phyloP scores from a whole-genome alignment of 2,329 filamentous ascomycete genomes.

The Trichoderma semiorbis region DNA sequence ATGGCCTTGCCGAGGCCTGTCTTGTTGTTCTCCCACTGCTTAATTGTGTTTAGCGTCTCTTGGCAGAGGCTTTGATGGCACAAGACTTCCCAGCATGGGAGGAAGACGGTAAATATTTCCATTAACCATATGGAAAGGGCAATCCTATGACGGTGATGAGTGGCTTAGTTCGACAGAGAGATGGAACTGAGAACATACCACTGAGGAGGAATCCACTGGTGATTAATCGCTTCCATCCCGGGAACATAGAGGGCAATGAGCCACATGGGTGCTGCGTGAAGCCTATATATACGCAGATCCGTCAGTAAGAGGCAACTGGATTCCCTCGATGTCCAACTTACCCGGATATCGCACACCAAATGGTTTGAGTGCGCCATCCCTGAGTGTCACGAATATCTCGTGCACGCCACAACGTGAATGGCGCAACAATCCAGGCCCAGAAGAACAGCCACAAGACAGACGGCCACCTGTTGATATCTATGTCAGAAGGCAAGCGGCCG shows the following conservation, averaged over 20 bases:
- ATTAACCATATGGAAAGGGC: constrained; percentile 56
- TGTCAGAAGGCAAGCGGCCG: neutral
- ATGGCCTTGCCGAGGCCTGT: constrained; percentile 22
- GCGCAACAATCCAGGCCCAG: constrained; percentile 59
- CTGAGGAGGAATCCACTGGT: constrained; percentile 54
- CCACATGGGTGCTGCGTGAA: constrained; percentile 64
- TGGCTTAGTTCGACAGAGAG: constrained; percentile 23
- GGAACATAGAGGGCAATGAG: constrained; percentile 54
- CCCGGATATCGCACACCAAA: constrained; percentile 44
- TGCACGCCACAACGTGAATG: constrained; percentile 57
- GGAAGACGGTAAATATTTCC: constrained; percentile 59
- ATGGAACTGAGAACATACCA: constrained; percentile 51
- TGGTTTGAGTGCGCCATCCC: constrained; percentile 62
- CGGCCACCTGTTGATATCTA: constrained; percentile 43
- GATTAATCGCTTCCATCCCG: constrained; percentile 48
- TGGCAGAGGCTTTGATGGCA: constrained; percentile 38
- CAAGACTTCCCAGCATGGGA: constrained; percentile 59
- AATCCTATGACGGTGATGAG: constrained; percentile 26
- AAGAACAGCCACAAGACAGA: constrained; percentile 59
- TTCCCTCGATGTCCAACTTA: constrained; percentile 24
- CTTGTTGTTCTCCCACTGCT: constrained; percentile 41
- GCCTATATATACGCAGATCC: constrained; percentile 33
- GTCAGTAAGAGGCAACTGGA: neutral
- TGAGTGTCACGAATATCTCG: constrained; percentile 61
- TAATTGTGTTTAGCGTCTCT: constrained; percentile 44